A percentile compares a stretch with the other conserved stretches of the same genome.
These are phyloP conservation scores for Barbarea vulgaris DNA, from an alignment of 345 rosid species.

Conservation along the genomic window DNA sequence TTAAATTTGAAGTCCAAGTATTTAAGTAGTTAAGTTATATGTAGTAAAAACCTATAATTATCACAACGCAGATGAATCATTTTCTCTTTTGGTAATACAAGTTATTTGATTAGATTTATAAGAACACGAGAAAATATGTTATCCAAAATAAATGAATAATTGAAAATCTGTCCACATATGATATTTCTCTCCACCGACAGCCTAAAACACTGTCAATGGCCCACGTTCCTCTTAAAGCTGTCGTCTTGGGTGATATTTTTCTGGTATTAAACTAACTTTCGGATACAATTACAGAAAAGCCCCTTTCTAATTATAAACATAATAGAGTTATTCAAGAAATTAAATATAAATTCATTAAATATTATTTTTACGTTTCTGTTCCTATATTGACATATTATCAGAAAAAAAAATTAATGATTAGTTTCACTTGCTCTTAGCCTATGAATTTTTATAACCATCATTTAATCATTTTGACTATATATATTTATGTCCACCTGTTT, in stretches of 20 bases:
- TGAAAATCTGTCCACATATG: neutral
- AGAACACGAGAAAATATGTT: neutral
- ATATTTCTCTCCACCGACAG: conserved; percentile 37
- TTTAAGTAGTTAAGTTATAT: no score
- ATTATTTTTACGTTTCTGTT: neutral
- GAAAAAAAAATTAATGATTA: neutral
- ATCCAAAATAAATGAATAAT: neutral
- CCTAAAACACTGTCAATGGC: conserved; percentile 23
- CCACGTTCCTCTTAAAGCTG: conserved; percentile 42
- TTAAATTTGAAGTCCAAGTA: neutral
- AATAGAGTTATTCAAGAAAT: neutral
- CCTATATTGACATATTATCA: neutral
- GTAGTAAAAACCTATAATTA: neutral
- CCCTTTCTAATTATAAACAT: conserved; percentile 11
- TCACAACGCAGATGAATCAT: neutral
- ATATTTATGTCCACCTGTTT: neutral
- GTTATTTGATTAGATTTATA: neutral
- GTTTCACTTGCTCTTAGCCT: neutral
- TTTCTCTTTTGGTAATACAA: neutral
- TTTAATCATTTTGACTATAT: no score
- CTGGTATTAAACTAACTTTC: conserved; percentile 26
- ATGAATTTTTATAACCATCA: neutral
- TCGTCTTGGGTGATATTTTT: conserved; percentile 29
- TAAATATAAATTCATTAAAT: neutral
- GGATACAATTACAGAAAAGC: neutral